Base-by-base conservation (phyloP, 2,329 filamentous ascomycete genomes). In the Colletotrichum gloeosporioides region DNA sequence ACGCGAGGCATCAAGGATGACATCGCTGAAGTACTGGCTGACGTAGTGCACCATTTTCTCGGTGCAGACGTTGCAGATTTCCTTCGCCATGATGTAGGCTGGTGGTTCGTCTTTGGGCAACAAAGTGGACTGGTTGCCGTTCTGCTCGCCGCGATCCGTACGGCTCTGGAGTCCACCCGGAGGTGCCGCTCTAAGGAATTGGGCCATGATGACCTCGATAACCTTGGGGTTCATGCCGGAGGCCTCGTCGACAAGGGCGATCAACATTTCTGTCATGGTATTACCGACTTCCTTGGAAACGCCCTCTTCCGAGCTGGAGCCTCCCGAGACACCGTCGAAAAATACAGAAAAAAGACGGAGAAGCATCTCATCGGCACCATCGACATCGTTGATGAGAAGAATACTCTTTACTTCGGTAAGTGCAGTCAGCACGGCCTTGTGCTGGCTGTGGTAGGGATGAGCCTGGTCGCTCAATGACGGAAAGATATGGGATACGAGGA, bases 31-130 rank as follows among this genome's bases (percentile, higher is more conserved):
- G 84, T 99, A 99, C 82, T 98, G 96, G 79, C 95, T 96, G 72
- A 99, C 94, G 79, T 98, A 95, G 77, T 96, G 94, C 2, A 95
- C 94, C 96, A 99, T 98, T 85, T 98, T 98, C 80, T 98, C 96
- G 1, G 95, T 92, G 79, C 93, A 98, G 22, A 91, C 91, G 81
- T 96, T 97, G 87, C 97, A 99, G 61, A 99, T 93, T 4, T 95
- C 95, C 85, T 98, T 98, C 27, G 97, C 96, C 94, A 99, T 98
- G 82, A 97, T 94, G 86, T 99, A 99, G 2, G 97, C 96, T 18
- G 96, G 92, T 2, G 97, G 96, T 72, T 98, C 94, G 78, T 97
- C 94, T 82, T 98, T 98, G 69, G 95, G 88, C n/a, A 95, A 88
- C 22, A 98, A 89, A 0, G 95, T 98, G 1, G 93, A 95, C 82